Evolutionary conservation across 1,139 yeast genomes (phyloP).

Genomic region (Saccharomyces pastorianus): DNA sequence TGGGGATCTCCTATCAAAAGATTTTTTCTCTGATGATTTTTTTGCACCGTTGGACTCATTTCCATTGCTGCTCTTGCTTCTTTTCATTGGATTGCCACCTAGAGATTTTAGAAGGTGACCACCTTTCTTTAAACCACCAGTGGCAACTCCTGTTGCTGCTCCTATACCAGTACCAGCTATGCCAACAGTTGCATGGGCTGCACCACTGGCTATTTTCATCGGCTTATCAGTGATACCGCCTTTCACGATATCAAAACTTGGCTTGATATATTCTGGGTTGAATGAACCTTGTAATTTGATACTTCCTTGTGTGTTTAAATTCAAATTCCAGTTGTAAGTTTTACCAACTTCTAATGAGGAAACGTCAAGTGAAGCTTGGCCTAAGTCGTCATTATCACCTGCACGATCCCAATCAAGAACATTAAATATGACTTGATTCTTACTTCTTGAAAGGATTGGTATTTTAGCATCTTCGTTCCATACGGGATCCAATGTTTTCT

Average conservation of each 20-base stretch:
- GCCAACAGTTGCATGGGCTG: constrained; percentile 34
- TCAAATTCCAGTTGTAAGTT: constrained; percentile 40
- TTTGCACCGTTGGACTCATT: neutral
- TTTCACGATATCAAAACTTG: constrained; percentile 41
- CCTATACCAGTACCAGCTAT: constrained; percentile 29
- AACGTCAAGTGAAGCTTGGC: constrained; percentile 44
- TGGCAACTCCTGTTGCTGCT: constrained; percentile 33
- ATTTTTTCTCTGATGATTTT: constrained; percentile 4
- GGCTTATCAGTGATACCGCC: constrained; percentile 41
- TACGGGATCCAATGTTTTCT: constrained; percentile 58
- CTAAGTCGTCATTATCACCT: constrained; percentile 56
- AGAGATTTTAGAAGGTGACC: constrained; percentile 32
- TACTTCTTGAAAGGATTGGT: constrained; percentile 55
- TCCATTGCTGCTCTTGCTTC: neutral
- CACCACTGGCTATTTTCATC: constrained; percentile 41
- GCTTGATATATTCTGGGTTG: constrained; percentile 60
- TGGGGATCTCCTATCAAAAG: constrained; percentile 2
- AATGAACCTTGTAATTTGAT: constrained; percentile 47
- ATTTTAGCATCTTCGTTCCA: constrained; percentile 60
- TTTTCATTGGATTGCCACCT: constrained; percentile 7
- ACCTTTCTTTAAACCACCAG: constrained; percentile 40
- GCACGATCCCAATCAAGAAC: constrained; percentile 74
- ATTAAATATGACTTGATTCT: constrained; percentile 42
- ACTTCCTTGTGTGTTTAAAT: constrained; percentile 55
- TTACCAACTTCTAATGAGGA: constrained; percentile 40